Conservation (phyloP, 169 alveolate genomes). For the Babesia sp. region DNA sequence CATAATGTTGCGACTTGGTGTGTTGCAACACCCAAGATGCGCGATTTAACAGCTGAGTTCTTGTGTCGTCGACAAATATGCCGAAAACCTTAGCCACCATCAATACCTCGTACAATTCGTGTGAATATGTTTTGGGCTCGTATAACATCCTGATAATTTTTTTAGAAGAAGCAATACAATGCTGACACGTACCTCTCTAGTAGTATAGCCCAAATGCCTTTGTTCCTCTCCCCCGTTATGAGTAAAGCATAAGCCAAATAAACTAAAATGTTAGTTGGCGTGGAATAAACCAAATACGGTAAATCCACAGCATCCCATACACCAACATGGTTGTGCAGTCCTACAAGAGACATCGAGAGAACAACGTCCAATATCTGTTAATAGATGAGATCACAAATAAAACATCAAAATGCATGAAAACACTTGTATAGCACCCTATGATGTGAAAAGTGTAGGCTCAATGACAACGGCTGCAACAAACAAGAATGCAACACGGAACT, state of each 20-base stretch:
- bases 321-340: constrained; percentile 36
- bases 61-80: constrained; percentile 6
- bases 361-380: constrained; percentile 47
- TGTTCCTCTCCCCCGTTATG: constrained; percentile 26
- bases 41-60: neutral
- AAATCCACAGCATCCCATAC: constrained; percentile 46
- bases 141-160: constrained; percentile 32
- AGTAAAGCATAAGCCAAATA: constrained; percentile 62
- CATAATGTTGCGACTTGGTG: constrained; percentile 28
- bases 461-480: neutral
- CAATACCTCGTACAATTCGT: constrained; percentile 55
- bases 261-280: constrained; percentile 58
- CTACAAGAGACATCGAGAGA: constrained; percentile 64
- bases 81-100: constrained; percentile 43
- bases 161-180: neutral
- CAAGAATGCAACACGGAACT: neutral
- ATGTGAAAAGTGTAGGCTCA: neutral
- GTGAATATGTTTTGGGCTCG: constrained; percentile 29
- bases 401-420: neutral
- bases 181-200: constrained; percentile 39
- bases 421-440: neutral
- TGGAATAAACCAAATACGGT: constrained; percentile 36
- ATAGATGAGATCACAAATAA: neutral
- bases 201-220: constrained; percentile 45
- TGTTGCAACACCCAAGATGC: constrained; percentile 33